These are phyloP conservation scores for Graphiopsis chlorocephala DNA, from an alignment of 2,329 filamentous ascomycete species.

Conservation along the genomic window DNA sequence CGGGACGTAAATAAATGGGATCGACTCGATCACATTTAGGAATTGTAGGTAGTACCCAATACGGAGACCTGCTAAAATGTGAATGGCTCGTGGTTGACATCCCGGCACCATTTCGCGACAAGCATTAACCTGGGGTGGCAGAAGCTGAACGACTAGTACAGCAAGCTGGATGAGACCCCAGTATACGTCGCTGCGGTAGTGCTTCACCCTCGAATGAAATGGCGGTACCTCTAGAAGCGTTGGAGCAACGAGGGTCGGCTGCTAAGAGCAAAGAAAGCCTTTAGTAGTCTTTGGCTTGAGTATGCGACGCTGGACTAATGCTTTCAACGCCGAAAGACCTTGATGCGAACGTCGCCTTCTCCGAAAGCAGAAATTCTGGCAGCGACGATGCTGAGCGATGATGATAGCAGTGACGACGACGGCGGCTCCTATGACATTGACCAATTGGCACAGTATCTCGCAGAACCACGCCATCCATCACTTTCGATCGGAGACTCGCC, in stretches of 20 bases:
- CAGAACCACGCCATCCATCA: conserved; percentile 1
- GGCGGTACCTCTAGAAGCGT: conserved; percentile 10
- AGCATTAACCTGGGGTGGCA: conserved; percentile 16
- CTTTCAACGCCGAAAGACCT: not conserved
- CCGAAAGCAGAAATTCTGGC: not conserved
- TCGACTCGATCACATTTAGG: not conserved
- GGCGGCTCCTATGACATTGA: conserved; percentile 2
- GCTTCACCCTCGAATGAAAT: conserved; percentile 18
- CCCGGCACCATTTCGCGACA: conserved; percentile 2
- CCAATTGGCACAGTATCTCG: conserved; percentile 1
- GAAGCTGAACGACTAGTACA: conserved; percentile 16
- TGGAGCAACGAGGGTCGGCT: conserved; percentile 10
- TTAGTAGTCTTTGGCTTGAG: not conserved
- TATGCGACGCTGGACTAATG: not conserved
- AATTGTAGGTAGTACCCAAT: not conserved
- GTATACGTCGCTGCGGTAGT: conserved; percentile 17
- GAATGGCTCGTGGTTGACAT: conserved; percentile 7
- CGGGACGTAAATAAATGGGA: not conserved
- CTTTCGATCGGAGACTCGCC: not conserved
- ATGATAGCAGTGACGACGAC: conserved; percentile 1
- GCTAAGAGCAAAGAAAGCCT: conserved; percentile 2
- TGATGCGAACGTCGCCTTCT: not conserved
- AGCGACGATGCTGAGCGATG: not conserved
- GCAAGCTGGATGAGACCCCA: conserved; percentile 10
- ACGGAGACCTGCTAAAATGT: conserved; percentile 3